These are phyloP conservation scores for Rasamsonia emersonii DNA, from an alignment of 2,329 filamentous ascomycete genomes.

Conservation along the genomic window DNA sequence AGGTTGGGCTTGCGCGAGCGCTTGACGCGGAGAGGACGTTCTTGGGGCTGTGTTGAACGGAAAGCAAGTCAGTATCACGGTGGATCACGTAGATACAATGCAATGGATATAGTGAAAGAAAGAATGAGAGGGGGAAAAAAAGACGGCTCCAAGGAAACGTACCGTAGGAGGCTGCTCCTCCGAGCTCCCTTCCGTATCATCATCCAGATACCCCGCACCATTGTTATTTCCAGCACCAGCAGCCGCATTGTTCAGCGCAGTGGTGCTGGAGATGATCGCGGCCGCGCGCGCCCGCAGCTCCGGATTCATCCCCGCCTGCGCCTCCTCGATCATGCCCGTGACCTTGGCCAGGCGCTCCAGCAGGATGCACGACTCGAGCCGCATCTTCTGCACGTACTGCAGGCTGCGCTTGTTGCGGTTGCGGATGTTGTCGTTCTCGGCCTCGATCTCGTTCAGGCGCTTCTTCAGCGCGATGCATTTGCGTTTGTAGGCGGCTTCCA, in stretches of 20 bases:
- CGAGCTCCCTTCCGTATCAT: slow-evolving; percentile 37
- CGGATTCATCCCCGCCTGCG: slow-evolving; percentile 22
- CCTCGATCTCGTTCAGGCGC: slow-evolving; percentile 83
- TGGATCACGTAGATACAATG: too few species aligned
- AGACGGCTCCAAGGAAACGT: too few species aligned
- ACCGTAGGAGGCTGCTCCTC: slow-evolving; percentile 37
- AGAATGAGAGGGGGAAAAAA: slow-evolving; percentile 3
- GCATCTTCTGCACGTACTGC: slow-evolving; percentile 82
- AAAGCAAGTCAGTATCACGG: too few species aligned
- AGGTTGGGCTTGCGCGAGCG: slow-evolving; percentile 32
- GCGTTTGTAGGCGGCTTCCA: slow-evolving; percentile 89
- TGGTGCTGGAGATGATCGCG: slow-evolving; percentile 21
- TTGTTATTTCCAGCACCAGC: slow-evolving; percentile 9
- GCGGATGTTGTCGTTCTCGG: slow-evolving; percentile 77
- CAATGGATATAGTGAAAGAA: too few species aligned
- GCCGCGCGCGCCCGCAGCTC: slow-evolving; percentile 29
- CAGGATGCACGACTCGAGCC: slow-evolving; percentile 48
- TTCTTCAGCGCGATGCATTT: slow-evolving; percentile 95
- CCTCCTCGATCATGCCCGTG: slow-evolving; percentile 34
- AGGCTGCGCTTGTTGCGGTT: slow-evolving; percentile 70
- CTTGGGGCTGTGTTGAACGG: slow-evolving; percentile 40
- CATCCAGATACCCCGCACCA: slow-evolving; percentile 25
- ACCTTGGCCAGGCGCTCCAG: slow-evolving; percentile 33
- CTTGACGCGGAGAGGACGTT: slow-evolving; percentile 38
- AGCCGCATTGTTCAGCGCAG: slow-evolving; percentile 16